phyloP scores from a whole-genome alignment of 495 filamentous ascomycete species.

The Daldinia decipiens region DNA sequence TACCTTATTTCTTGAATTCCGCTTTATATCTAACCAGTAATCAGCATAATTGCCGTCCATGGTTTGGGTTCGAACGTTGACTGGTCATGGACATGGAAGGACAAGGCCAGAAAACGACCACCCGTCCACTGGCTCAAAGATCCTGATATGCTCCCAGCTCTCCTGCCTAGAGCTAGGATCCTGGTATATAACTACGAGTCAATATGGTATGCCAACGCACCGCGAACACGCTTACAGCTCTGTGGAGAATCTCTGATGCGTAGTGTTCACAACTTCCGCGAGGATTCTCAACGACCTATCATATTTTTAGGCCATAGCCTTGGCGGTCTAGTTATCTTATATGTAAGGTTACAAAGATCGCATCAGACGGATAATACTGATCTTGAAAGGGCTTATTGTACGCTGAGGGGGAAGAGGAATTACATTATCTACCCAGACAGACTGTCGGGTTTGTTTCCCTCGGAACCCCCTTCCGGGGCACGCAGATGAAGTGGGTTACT shows the following conservation, averaged over 20 bases:
- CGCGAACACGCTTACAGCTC: background rate
- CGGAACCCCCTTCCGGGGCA: background rate
- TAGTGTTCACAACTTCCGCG: background rate
- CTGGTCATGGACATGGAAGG: background rate
- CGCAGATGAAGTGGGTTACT: background rate
- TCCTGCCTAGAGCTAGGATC: background rate
- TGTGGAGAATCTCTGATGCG: background rate
- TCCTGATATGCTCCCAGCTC: background rate
- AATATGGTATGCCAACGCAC: background rate
- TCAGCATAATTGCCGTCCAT: background rate
- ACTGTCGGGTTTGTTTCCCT: background rate
- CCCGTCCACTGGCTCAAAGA: background rate
- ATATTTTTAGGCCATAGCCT: background rate
- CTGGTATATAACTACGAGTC: background rate
- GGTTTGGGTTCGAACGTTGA: background rate
- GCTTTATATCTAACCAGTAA: background rate
- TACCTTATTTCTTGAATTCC: background rate
- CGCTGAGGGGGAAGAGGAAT: background rate
- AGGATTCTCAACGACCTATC: background rate
- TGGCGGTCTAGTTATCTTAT: background rate
- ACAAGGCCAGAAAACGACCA: background rate
- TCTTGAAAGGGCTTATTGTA: background rate
- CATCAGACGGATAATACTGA: background rate
- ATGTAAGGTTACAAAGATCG: background rate
- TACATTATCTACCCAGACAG: background rate